phyloP scores from a whole-genome alignment of 2,329 filamentous ascomycete species.

The Knoxdaviesia capensis region DNA sequence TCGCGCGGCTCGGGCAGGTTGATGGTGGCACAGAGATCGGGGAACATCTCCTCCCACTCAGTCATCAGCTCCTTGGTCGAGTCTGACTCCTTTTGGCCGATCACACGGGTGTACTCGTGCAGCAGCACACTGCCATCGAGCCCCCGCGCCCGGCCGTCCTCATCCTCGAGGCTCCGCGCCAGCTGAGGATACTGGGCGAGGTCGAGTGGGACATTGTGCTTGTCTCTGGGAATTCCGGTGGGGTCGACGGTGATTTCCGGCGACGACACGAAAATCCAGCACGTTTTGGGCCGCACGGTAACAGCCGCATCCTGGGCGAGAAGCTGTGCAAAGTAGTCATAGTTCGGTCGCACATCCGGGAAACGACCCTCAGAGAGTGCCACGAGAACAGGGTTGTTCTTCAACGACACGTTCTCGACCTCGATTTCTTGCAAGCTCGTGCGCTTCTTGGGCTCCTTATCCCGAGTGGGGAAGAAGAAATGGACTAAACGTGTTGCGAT shows the following conservation, averaged over 20 bases:
- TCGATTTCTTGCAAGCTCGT: constrained; percentile 7
- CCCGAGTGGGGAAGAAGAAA: constrained; percentile 36
- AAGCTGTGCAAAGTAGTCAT: constrained; percentile 38
- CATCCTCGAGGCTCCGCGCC: constrained; percentile 30
- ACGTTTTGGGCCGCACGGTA: constrained; percentile 33
- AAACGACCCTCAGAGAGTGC: constrained; percentile 37
- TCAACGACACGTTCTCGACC: constrained; percentile 33
- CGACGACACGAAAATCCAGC: constrained; percentile 38
- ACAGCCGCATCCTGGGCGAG: constrained; percentile 31
- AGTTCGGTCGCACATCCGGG: constrained; percentile 38
- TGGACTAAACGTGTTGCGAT: constrained; percentile 21
- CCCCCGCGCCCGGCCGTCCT: constrained; percentile 26
- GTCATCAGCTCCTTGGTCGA: constrained; percentile 30
- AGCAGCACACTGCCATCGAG: constrained; percentile 29
- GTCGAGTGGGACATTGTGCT: constrained; percentile 22
- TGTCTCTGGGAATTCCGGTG: constrained; percentile 21
- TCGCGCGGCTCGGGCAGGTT: constrained; percentile 22
- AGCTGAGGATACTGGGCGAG: constrained; percentile 33
- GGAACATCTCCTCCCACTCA: constrained; percentile 38
- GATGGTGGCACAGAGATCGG: constrained; percentile 31
- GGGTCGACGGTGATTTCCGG: constrained; percentile 29
- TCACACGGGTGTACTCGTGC: constrained; percentile 35
- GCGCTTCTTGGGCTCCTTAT: constrained; percentile 26
- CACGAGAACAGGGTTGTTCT: constrained; percentile 41
- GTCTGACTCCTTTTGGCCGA: constrained; percentile 34